These are phyloP conservation scores for Oxytropis ochrocephala DNA, from an alignment of 306 rosid genomes.

Conservation along the genomic window DNA sequence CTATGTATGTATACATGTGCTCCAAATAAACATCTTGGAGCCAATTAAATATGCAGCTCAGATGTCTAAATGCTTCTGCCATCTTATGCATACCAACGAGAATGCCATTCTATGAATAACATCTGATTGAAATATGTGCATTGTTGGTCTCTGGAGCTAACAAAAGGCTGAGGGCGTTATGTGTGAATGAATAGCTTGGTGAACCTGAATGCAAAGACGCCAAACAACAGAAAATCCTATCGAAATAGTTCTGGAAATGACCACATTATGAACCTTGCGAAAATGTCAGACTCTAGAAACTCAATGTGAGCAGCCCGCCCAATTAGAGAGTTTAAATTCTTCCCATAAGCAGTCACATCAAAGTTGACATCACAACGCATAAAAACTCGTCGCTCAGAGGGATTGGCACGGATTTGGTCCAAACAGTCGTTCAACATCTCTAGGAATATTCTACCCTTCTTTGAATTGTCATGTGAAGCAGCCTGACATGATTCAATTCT, in stretches of 20 bases:
- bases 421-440: slow-evolving; percentile 78
- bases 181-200: neutral
- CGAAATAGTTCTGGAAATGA: slow-evolving; percentile 77
- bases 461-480: slow-evolving; percentile 70
- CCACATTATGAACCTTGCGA: slow-evolving; percentile 83
- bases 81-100: neutral
- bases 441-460: slow-evolving; percentile 55
- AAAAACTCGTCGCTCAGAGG: slow-evolving; percentile 53
- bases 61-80: neutral
- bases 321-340: slow-evolving; percentile 69
- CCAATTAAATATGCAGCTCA: slow-evolving; percentile 3
- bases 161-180: neutral
- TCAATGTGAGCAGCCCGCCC: slow-evolving; percentile 96
- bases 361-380: slow-evolving; percentile 90
- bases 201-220: slow-evolving; percentile 24
- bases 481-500: slow-evolving; percentile 85
- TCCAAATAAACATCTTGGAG: neutral
- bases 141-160: no score
- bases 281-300: slow-evolving; percentile 74
- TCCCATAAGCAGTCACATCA: slow-evolving; percentile 68
- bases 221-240: slow-evolving; percentile 19
- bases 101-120: neutral
- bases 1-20: neutral
- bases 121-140: neutral
- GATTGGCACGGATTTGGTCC: slow-evolving; percentile 73